A percentile compares a stretch with the other conserved stretches of the same genome.
Conservation (phyloP, 2,329 filamentous ascomycete species). For the Pleurostoma richardsiae region DNA sequence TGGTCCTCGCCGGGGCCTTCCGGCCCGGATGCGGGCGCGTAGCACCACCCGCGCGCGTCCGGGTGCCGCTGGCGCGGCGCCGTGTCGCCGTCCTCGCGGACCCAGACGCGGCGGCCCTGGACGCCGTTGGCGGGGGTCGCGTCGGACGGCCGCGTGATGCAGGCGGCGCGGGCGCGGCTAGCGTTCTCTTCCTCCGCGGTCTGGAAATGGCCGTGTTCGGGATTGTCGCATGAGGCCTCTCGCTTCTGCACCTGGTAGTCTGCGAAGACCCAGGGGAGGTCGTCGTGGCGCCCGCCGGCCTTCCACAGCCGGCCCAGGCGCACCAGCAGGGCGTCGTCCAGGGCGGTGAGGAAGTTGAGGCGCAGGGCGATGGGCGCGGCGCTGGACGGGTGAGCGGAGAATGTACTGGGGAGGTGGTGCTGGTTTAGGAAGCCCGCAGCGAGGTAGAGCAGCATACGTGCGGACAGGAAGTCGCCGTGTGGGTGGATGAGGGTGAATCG, state of each 20-base stretch:
- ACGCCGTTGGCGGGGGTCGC: slow-evolving; percentile 4
- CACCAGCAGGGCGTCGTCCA: slow-evolving; percentile 3
- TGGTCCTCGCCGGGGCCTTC: neutral
- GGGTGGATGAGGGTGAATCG: neutral
- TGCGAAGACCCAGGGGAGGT: slow-evolving; percentile 2
- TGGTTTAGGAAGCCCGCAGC: neutral
- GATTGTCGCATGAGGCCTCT: too few relatives aligned
- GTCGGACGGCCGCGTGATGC: slow-evolving; percentile 1
- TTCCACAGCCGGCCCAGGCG: slow-evolving; percentile 2
- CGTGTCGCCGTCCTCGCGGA: slow-evolving; percentile 1
- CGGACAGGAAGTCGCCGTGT: slow-evolving; percentile 3
- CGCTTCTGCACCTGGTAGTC: neutral
- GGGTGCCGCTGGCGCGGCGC: neutral
- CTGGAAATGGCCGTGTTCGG: neutral
- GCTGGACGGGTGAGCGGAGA: neutral
- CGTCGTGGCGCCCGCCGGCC: neutral
- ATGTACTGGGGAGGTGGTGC: neutral
- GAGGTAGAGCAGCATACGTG: slow-evolving; percentile 7
- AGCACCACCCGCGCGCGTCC: neutral
- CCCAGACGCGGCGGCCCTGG: neutral
- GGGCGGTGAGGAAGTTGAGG: slow-evolving; percentile 1
- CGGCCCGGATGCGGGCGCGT: neutral
- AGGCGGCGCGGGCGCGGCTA: slow-evolving; percentile 1
- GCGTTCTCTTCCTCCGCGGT: neutral
- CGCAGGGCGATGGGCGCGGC: neutral